These are phyloP conservation scores for Kwoniella mangroviensis DNA, from an alignment of 768 basidiomycete species.

Conservation along the genomic window DNA sequence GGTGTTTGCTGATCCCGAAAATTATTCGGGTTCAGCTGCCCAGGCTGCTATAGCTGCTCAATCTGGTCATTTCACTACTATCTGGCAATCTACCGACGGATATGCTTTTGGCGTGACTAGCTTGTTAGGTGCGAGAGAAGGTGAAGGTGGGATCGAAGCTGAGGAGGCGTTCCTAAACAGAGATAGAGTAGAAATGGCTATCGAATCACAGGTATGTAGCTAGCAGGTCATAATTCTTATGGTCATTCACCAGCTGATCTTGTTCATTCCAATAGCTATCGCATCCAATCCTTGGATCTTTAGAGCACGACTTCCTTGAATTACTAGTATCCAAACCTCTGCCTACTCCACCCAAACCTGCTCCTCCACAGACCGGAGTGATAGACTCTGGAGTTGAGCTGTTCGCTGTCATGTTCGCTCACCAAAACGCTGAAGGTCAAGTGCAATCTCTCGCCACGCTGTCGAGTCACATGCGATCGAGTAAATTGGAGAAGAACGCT, in stretches of 20 bases:
- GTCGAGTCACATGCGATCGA: slow-evolving; percentile 64
- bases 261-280: slow-evolving; percentile 62
- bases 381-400: slow-evolving; percentile 88
- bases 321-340: slow-evolving; percentile 61
- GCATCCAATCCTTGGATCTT: slow-evolving; percentile 77
- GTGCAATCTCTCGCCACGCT: slow-evolving; percentile 56
- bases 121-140: slow-evolving; percentile 54
- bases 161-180: slow-evolving; percentile 68
- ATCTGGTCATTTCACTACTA: slow-evolving; percentile 76
- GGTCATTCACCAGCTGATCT: slow-evolving; percentile 5
- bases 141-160: slow-evolving; percentile 35
- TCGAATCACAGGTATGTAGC: slow-evolving; percentile 73
- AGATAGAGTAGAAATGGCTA: slow-evolving; percentile 77
- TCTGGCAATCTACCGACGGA: slow-evolving; percentile 87
- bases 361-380: slow-evolving; percentile 77
- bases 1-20: slow-evolving; percentile 86
- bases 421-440: slow-evolving; percentile 68
- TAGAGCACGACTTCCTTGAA: slow-evolving; percentile 82
- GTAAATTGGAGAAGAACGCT: slow-evolving; percentile 81
- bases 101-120: slow-evolving; percentile 90
- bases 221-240: neutral
- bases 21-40: slow-evolving; percentile 68
- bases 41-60: slow-evolving; percentile 82
- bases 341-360: slow-evolving; percentile 63
- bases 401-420: slow-evolving; percentile 76